Evolutionary conservation across 192 early-diverging fungal genomes (phyloP).

Genomic region (Coemansia sp.): DNA sequence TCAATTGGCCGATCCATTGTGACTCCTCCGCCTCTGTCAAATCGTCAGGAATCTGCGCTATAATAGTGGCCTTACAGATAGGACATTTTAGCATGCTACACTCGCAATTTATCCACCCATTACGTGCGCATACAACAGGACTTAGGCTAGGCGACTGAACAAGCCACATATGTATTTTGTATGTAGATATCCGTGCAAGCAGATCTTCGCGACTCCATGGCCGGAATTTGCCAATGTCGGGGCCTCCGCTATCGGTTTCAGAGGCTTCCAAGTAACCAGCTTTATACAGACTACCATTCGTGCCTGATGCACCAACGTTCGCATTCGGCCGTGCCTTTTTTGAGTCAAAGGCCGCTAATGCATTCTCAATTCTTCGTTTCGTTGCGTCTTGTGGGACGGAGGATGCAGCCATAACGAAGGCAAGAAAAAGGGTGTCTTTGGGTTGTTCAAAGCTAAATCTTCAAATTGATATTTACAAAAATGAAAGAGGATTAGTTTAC

Average conservation of each 20-base stretch:
- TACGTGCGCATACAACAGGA: conserved; percentile 49
- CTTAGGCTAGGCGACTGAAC: conserved; percentile 37
- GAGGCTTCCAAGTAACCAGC: neutral
- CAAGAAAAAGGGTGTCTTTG: neutral
- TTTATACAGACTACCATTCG: neutral
- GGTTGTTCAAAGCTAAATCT: neutral
- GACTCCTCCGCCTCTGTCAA: conserved; percentile 33
- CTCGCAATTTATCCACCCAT: conserved; percentile 53
- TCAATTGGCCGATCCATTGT: conserved; percentile 37
- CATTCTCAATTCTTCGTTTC: conserved; percentile 42
- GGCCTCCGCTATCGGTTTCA: neutral
- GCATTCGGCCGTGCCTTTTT: conserved; percentile 25
- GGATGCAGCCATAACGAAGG: conserved; percentile 27
- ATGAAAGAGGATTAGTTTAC: neutral
- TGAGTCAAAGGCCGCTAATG: conserved; percentile 28
- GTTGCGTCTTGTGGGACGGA: conserved; percentile 23
- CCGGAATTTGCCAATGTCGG: conserved; percentile 29
- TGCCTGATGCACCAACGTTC: neutral
- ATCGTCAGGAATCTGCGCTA: conserved; percentile 45
- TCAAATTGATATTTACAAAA: conserved; percentile 8
- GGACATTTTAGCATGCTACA: conserved; percentile 49
- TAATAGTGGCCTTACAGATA: conserved; percentile 39
- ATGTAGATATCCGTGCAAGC: conserved; percentile 49
- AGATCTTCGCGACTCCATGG: conserved; percentile 53
- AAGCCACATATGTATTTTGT: conserved; percentile 53